Base-by-base conservation (phyloP, 2,329 filamentous ascomycete genomes). In the Beauveria bassiana region DNA sequence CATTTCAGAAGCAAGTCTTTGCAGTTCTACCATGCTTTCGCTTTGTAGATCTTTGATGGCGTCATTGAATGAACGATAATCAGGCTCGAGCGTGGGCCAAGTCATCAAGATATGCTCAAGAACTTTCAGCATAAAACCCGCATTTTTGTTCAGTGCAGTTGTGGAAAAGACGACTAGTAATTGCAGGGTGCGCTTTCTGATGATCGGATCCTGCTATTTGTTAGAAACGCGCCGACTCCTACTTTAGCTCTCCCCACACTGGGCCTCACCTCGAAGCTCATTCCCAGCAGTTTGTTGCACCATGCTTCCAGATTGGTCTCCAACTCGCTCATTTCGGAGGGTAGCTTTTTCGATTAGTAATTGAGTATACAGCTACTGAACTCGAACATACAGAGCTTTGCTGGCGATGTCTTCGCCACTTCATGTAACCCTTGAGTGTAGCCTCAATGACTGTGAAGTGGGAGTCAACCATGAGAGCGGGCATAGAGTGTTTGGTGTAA, bases 391-490 rank as follows among this genome's bases (percentile, higher is more conserved):
- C 73, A 58, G 70, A 66, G 59, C 72, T 70, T 31, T 66, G 66
- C 3, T 64, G 64, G 22, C 71, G 67, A 26, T 69, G 65, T 62
- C 67, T 69, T 65, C 80, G 81, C 90, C 91, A 96, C 71, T 91
- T 93, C 66, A 87, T 84, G 67, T 93, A 96, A 1, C 93, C 95
- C 71, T 93, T 96, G 34, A 98, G 77, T 1, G 91, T 89, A 28
- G 92, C 88, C 70, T 97, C 91, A 2, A 97, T 88, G 26, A 96
- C 89, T 0, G 91, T 91, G 67, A 93, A 93, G 66, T 96, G 89
- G 0, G 92, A 89, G 72, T 99, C 95, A 2, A 96, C 87, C 31
- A 86, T 86, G 60, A 99, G 80, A 3, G 89, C 83, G n/a, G 87
- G 80, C 67, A 86, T 81, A 0, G 89, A 90, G 63, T 84, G 83